Conservation (phyloP, 768 basidiomycete genomes). For the Hemileccinum rubropunctum region DNA sequence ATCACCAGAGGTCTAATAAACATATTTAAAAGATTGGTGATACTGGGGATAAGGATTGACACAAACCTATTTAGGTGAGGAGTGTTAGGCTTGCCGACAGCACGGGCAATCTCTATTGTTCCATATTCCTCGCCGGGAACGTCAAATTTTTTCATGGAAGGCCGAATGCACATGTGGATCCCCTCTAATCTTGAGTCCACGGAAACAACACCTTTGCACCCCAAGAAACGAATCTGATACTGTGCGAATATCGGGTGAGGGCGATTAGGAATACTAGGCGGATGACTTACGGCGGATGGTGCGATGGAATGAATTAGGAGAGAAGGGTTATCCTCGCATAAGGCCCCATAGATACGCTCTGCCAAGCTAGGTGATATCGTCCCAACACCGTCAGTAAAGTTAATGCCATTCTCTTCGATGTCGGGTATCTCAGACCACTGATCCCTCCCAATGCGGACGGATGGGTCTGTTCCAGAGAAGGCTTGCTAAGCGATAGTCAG, state of each 20-base stretch:
- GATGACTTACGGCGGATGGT: conserved; percentile 60
- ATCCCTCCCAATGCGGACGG: conserved; percentile 49
- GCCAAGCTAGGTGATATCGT: conserved; percentile 66
- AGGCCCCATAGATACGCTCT: conserved; percentile 54
- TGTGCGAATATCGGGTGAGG: conserved; percentile 22
- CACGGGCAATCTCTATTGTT: conserved; percentile 70
- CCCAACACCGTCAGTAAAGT: conserved; percentile 79
- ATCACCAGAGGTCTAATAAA: conserved; percentile 62
- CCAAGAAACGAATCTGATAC: conserved; percentile 82
- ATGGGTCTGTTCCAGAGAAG: conserved; percentile 78
- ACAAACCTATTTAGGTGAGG: conserved; percentile 79
- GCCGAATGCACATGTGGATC: conserved; percentile 65
- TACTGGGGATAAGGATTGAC: neutral
- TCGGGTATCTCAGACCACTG: conserved; percentile 69
- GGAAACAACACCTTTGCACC: conserved; percentile 78
- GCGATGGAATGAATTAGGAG: conserved; percentile 34
- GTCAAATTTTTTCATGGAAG: conserved; percentile 76
- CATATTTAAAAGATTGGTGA: neutral
- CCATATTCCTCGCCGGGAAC: conserved; percentile 46
- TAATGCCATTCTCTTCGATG: conserved; percentile 41
- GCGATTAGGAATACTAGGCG: neutral
- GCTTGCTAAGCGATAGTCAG: conserved; percentile 47
- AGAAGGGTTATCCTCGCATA: conserved; percentile 44
- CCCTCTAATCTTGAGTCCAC: conserved; percentile 56
- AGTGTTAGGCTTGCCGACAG: conserved; percentile 55